phyloP scores from a whole-genome alignment of 1,284 basidiomycete genomes.

The Leccinum insolens region DNA sequence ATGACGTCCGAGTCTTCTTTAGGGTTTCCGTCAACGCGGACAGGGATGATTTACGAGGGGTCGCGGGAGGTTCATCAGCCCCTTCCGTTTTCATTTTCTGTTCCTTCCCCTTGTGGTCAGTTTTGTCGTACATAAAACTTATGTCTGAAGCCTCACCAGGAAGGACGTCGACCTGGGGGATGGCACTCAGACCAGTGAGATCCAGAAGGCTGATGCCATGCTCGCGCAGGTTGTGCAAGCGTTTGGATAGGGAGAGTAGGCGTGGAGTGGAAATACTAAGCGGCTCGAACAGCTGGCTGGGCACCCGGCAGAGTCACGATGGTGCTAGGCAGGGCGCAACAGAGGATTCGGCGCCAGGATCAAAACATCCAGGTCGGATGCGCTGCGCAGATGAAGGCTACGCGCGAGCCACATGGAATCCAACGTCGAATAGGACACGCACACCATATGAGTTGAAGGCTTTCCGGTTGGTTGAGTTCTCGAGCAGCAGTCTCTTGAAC shows the following conservation, averaged over 20 bases:
- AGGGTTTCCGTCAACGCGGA: slow-evolving; percentile 70
- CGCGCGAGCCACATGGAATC: slow-evolving; percentile 21
- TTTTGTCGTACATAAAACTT: no score
- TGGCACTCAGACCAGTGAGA: no score
- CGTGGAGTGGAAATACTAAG: slow-evolving; percentile 79
- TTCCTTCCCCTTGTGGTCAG: no score
- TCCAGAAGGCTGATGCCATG: no score
- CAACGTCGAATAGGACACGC: slow-evolving; percentile 37
- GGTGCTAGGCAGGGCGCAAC: slow-evolving; percentile 18
- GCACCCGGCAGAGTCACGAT: no score
- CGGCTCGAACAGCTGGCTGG: slow-evolving; percentile 78
- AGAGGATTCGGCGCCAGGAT: slow-evolving; percentile 84
- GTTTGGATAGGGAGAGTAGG: slow-evolving; percentile 36
- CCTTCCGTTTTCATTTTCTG: no score
- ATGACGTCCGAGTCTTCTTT: slow-evolving; percentile 56
- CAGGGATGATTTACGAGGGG: slow-evolving; percentile 41
- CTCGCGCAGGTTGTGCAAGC: no score
- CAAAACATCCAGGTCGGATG: slow-evolving; percentile 89
- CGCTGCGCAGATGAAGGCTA: slow-evolving; percentile 53
- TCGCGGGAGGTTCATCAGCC: slow-evolving; percentile 37
- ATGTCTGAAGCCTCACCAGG: no score
- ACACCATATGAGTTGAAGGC: slow-evolving; percentile 97
- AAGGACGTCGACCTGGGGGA: no score
- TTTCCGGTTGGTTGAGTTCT: slow-evolving; percentile 98
- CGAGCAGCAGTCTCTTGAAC: slow-evolving; percentile 89